A percentile compares a stretch with the other conserved stretches of the same genome.
Conservation (phyloP, 2,329 filamentous ascomycete species). For the Beauveria bassiana region DNA sequence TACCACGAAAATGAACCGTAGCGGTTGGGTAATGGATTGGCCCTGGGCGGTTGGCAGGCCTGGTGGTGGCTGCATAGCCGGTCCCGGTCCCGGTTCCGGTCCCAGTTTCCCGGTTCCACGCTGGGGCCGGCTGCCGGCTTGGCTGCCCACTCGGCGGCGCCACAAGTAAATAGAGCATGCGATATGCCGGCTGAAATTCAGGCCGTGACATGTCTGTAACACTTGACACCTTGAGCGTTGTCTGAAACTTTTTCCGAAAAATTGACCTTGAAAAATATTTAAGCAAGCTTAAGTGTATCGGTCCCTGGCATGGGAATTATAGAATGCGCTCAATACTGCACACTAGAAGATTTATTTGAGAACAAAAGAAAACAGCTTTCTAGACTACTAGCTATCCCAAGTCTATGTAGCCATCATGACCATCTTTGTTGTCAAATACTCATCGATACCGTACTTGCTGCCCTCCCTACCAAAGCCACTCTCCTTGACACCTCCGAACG, state of each 20-base stretch:
- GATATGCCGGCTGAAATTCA: neutral
- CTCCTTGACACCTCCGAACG: slow-evolving; percentile 28
- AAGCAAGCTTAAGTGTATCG: too few relatives aligned
- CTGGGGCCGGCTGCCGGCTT: neutral
- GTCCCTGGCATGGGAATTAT: too few relatives aligned
- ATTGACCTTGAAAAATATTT: neutral
- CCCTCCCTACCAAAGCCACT: slow-evolving; percentile 37
- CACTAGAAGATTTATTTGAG: too few relatives aligned
- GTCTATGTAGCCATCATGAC: slow-evolving; percentile 18
- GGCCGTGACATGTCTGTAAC: neutral
- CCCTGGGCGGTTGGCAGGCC: neutral
- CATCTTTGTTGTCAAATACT: slow-evolving; percentile 69
- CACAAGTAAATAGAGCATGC: neutral
- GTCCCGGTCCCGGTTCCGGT: slow-evolving; percentile 8
- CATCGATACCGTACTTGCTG: slow-evolving; percentile 66
- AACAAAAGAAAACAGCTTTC: too few relatives aligned
- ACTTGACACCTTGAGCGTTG: neutral
- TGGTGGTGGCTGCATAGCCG: neutral
- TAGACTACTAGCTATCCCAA: too few relatives aligned
- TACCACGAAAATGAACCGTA: neutral
- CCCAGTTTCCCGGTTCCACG: neutral
- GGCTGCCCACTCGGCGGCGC: slow-evolving; percentile 2
- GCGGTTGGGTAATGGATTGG: neutral
- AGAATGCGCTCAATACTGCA: too few relatives aligned
- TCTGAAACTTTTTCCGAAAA: too few relatives aligned